Conservation (phyloP, 1,139 yeast genomes). For the Hanseniaspora sp. region DNA sequence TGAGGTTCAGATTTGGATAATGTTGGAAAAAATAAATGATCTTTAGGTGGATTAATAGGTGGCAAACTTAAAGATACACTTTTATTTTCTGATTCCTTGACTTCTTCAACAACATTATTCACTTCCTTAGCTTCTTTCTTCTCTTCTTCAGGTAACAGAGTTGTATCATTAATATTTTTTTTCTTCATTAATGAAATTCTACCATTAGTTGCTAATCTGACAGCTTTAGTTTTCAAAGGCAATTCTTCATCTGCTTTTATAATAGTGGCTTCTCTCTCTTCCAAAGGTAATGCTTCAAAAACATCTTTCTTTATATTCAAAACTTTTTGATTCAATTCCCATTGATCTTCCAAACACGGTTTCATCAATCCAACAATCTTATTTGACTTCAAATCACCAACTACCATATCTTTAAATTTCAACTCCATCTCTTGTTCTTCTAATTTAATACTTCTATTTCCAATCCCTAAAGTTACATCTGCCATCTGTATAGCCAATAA, state of each 20-base stretch:
- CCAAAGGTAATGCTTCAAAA: slow-evolving; percentile 27
- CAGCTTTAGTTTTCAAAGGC: slow-evolving; percentile 63
- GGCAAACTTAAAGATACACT: not conserved
- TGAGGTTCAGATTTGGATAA: not conserved
- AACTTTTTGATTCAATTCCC: slow-evolving; percentile 35
- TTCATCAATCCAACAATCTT: slow-evolving; percentile 32
- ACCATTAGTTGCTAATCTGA: slow-evolving; percentile 89
- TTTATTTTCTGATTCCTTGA: not conserved
- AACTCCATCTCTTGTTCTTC: slow-evolving; percentile 54
- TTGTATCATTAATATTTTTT: slow-evolving; percentile 50
- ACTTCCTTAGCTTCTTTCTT: not conserved
- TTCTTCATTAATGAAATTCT: slow-evolving; percentile 57
- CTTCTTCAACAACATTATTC: not conserved
- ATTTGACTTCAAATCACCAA: slow-evolving; percentile 45
- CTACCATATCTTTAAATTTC: slow-evolving; percentile 39
- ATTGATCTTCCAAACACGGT: slow-evolving; percentile 45
- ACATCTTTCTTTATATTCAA: slow-evolving; percentile 40
- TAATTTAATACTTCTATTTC: slow-evolving; percentile 39
- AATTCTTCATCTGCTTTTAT: slow-evolving; percentile 70
- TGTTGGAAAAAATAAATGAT: slow-evolving; percentile 3
- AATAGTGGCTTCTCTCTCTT: slow-evolving; percentile 34
- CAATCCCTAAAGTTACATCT: slow-evolving; percentile 42
- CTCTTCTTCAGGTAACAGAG: slow-evolving; percentile 34
- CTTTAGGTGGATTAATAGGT: not conserved
- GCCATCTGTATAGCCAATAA: slow-evolving; percentile 58